Conservation (phyloP, 2,329 filamentous ascomycete genomes). For the Phaeosphaeria sp. region DNA sequence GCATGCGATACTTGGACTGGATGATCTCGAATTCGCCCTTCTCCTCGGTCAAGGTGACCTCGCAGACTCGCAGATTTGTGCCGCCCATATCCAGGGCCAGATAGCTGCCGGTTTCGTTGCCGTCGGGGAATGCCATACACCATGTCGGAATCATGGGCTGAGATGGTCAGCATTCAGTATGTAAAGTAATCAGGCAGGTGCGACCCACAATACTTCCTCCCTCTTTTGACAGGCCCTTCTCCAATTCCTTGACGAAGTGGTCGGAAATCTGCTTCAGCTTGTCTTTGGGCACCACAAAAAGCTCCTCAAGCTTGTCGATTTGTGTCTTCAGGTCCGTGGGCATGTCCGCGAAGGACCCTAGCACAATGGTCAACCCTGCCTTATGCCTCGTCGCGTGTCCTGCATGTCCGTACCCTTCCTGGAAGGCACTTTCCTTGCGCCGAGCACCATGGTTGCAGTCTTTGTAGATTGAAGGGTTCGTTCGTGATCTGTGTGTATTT, state of each 20-base stretch:
- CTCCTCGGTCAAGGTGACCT: slow-evolving; percentile 85
- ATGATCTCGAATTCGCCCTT: slow-evolving; percentile 95
- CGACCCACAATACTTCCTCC: slow-evolving; percentile 87
- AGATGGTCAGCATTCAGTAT: slow-evolving; percentile 50
- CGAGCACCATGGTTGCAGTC: slow-evolving; percentile 66
- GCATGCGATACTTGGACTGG: slow-evolving; percentile 95
- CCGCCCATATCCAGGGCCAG: slow-evolving; percentile 95
- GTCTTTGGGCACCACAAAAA: slow-evolving; percentile 77
- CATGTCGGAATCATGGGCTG: slow-evolving; percentile 98
- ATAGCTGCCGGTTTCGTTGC: slow-evolving; percentile 85
- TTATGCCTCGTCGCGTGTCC: slow-evolving; percentile 10
- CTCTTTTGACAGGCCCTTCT: slow-evolving; percentile 84
- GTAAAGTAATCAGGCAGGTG: slow-evolving; percentile 86
- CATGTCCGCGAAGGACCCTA: slow-evolving; percentile 90
- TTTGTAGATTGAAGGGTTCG: slow-evolving; percentile 6
- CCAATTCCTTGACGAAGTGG: slow-evolving; percentile 87
- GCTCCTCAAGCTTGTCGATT: slow-evolving; percentile 82
- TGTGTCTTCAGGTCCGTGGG: slow-evolving; percentile 82
- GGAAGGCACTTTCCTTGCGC: slow-evolving; percentile 69
- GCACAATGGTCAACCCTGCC: slow-evolving; percentile 23
- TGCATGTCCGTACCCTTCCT: slow-evolving; percentile 70
- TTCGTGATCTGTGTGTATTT: background rate
- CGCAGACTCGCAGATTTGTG: slow-evolving; percentile 93
- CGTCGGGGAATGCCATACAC: slow-evolving; percentile 91
- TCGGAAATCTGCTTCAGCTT: slow-evolving; percentile 90